phyloP scores from a whole-genome alignment of 2,329 filamentous ascomycete genomes.

The Xylogone sp. region DNA sequence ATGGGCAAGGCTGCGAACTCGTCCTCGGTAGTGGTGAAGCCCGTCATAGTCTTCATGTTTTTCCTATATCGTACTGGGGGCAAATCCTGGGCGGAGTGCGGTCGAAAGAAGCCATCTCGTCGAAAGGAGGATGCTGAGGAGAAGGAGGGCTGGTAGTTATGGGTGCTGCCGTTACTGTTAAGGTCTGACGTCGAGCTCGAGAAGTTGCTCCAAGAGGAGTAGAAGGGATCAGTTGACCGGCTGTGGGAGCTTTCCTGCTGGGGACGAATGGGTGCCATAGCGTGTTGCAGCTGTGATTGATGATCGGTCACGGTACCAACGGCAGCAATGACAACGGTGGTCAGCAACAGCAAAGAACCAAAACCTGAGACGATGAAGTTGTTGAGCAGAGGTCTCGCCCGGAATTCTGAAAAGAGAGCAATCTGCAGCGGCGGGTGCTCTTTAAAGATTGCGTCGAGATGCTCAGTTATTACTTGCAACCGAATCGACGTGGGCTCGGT shows the following conservation, averaged over 20 bases:
- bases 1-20: slow-evolving; percentile 47
- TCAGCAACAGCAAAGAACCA: too few species aligned
- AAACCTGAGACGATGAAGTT: too few species aligned
- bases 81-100: neutral
- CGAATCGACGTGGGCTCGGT: neutral
- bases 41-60: slow-evolving; percentile 27
- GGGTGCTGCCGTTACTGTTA: slow-evolving; percentile 6
- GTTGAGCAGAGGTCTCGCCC: neutral
- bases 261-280: neutral
- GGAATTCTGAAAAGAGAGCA: neutral
- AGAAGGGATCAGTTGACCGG: slow-evolving; percentile 7
- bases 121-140: neutral
- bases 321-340: neutral
- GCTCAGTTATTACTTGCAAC: neutral
- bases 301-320: too few species aligned
- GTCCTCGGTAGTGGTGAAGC: slow-evolving; percentile 33
- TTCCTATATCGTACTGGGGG: slow-evolving; percentile 17
- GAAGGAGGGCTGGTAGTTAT: neutral
- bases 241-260: neutral
- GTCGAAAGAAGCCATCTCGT: neutral
- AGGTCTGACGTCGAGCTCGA: slow-evolving; percentile 16
- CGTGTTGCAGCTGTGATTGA: neutral
- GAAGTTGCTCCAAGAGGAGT: slow-evolving; percentile 11
- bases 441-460: neutral
- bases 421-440: too few species aligned